Base-by-base conservation (phyloP, 257 asterid species). In the Solanum microdontum region DNA sequence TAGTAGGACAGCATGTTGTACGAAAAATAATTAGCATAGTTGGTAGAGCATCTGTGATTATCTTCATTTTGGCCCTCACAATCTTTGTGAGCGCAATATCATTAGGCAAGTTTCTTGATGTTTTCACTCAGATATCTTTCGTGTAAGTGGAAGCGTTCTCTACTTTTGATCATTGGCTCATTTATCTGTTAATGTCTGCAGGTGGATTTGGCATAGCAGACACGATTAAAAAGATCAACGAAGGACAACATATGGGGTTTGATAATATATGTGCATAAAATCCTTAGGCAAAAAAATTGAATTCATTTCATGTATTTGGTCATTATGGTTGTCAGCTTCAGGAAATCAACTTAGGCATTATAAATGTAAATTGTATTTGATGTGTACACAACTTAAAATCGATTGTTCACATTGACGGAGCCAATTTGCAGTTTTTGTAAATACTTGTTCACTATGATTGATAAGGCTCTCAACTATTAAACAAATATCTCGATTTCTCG, bases 41-140 rank as follows among this genome's bases (percentile, higher is more conserved):
- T 7, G 92, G 95, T 30, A 91, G 98, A 86, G 95, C 96, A 43
- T 95, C 98, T 45, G 73, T 93, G 77, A 91, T 95, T 87, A 91
- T 95, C 93, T 94, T 93, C 86, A 85, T 94, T 58, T 88, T 93
- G 93, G 96, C 97, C 64, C 92, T 92, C 92, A 92, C 89, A 26
- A 92, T 93, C 72, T 90, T 93, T 34, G 90, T 88, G 32, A 94
- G 96, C 82, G 96, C 98, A 23, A 87, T 94, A 32, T 90, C 93
- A 58, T 90, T 94, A 90, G 96, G 98, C 90, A 91, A 86, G 93
- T 87, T 34, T 23, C 26, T 55, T 37, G 36, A 7, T 26, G 13
- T 87, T 32, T 32, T 39, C 66, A 45, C 26, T 74, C 39, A 4
- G 10, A 2, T n/a, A n/a, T n/a, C n/a, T n/a, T n/a, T n/a, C n/a